Base-by-base conservation (phyloP, 2,329 filamentous ascomycete species). In the Talaromyces amestolkiae region DNA sequence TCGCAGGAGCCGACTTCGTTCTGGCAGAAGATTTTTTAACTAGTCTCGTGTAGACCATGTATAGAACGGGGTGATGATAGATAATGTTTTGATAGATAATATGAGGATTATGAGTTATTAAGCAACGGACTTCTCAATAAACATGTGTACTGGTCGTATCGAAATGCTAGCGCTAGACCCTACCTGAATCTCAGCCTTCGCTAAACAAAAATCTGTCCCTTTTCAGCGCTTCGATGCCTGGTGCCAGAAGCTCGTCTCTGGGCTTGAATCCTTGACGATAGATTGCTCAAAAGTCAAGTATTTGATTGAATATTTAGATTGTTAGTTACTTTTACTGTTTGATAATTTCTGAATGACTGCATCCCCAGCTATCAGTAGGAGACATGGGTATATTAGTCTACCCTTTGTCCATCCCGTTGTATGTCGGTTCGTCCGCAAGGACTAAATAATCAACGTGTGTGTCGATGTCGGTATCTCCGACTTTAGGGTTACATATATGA, bases 1-100 rank as follows among this genome's bases (percentile, higher is more conserved):
- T 74, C 75, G 8, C 69, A 68, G 45, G 72, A 72, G 64, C 71
- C 72, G 15, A 73, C 71, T 13, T 74, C 73, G 2, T 68, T 72
- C 61, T 74, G 74, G 66, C 72, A 70, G 19, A 75, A 72, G 68
- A 43, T 72, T 15, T 65, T 51, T 8, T 31, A 19, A n/a, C 6
- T n/a, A 31, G 13, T 33, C 56, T n/a, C 11, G 22, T 45, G 13
- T 43, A 13, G 22, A 22, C 17, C 17, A 27, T 27, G 47, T 51
- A 51, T 31, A 31, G 24, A 41, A 24, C 22, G 54, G 24, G 19
- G 0, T 37, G 19, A 17, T 39, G 35, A 41, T 58, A 41, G 6
- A 41, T 41, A 43, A 43, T 58, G 33, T 58, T 13, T 31, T 58
- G 13, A 51, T 51, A 53, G 27, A 5, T n/a, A 31, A 53, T 53